Conservation (phyloP, 2,329 filamentous ascomycete species). For the Knufia petricola region DNA sequence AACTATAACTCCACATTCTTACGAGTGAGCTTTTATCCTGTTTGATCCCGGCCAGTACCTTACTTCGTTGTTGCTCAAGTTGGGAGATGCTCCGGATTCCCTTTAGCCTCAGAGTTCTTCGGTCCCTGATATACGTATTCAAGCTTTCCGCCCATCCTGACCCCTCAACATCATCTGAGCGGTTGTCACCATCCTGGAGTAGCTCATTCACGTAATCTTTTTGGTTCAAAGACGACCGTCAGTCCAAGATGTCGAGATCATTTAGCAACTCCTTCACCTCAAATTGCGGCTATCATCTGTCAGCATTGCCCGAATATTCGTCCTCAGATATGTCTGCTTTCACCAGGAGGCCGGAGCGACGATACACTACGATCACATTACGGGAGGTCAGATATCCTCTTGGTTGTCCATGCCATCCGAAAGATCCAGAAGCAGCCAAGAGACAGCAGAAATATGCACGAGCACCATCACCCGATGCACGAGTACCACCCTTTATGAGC, state of each 20-base stretch:
- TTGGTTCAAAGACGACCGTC: no score
- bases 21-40: not conserved
- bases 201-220: no score
- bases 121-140: no score
- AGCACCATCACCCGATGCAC: not conserved
- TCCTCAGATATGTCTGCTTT: not conserved
- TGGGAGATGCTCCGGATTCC: no score
- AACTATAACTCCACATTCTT: not conserved
- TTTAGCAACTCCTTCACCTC: not conserved
- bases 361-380: slow-evolving; percentile 22
- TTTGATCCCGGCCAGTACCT: not conserved
- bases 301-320: not conserved
- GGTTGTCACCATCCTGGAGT: no score
- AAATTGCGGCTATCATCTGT: not conserved
- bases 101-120: no score
- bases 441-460: not conserved
- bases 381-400: slow-evolving; percentile 20
- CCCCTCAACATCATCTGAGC: not conserved
- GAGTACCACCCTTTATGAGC: not conserved
- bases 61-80: not conserved
- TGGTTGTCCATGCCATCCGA: slow-evolving; percentile 21
- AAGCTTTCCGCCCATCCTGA: not conserved
- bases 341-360: not conserved
- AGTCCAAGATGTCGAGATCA: not conserved
- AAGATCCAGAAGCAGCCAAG: not conserved